phyloP scores from a whole-genome alignment of 2,329 filamentous ascomycete genomes.

The Botrytis pseudocinerea region DNA sequence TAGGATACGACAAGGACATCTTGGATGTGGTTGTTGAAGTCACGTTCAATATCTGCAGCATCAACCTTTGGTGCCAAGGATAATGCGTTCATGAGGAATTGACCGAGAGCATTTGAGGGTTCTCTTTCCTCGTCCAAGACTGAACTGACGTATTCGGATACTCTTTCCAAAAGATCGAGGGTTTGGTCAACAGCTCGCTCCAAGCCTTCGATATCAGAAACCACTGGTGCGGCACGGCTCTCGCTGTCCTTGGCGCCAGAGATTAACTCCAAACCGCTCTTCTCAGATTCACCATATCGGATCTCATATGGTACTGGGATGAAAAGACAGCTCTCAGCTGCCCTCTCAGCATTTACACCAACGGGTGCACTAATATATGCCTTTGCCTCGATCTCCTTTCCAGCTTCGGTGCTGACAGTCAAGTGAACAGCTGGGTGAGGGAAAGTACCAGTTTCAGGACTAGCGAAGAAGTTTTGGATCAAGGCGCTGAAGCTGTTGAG shows the following conservation, averaged over 20 bases:
- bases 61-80: constrained; percentile 95
- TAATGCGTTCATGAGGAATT: constrained; percentile 92
- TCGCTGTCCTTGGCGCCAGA: constrained; percentile 78
- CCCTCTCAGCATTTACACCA: constrained; percentile 90
- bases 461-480: constrained; percentile 99
- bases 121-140: constrained; percentile 91
- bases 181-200: constrained; percentile 86
- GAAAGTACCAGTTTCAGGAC: constrained; percentile 94
- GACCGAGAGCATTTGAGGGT: constrained; percentile 87
- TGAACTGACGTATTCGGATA: constrained; percentile 87
- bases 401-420: constrained; percentile 87
- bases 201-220: constrained; percentile 86
- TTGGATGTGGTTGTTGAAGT: constrained; percentile 99
- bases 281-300: constrained; percentile 79
- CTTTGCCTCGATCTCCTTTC: constrained; percentile 83
- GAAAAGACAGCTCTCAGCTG: constrained; percentile 94
- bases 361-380: constrained; percentile 96
- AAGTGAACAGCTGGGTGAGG: constrained; percentile 97
- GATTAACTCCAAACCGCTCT: constrained; percentile 79
- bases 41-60: constrained; percentile 82
- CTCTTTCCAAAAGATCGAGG: constrained; percentile 84
- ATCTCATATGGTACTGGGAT: constrained; percentile 96
- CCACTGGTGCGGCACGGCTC: constrained; percentile 68
- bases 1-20: constrained; percentile 98
- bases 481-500: constrained; percentile 98